Evolutionary conservation across 2,329 filamentous ascomycete species (phyloP).

Genomic region (Zasmidium angulare): DNA sequence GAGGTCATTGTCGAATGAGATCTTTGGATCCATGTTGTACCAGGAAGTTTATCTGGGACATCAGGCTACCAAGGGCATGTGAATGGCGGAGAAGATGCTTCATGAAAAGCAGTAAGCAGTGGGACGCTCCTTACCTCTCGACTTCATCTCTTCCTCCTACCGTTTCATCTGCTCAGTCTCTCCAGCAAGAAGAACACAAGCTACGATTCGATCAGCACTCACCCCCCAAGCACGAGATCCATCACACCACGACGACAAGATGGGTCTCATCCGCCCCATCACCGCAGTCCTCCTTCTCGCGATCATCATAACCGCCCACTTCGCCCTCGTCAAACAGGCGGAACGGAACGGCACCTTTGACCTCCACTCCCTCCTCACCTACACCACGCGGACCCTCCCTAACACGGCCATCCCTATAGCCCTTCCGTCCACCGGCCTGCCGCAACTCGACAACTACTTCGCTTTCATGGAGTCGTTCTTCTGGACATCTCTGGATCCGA

Average conservation of each 20-base stretch:
- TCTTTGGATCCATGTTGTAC: background rate
- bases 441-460: constrained; percentile 22
- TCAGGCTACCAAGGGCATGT: background rate
- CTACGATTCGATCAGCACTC: too few relatives aligned
- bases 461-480: constrained; percentile 26
- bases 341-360: constrained; percentile 23
- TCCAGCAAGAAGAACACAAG: too few relatives aligned
- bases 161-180: too few relatives aligned
- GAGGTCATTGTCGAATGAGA: background rate
- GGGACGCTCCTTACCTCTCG: too few relatives aligned
- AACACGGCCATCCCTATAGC: constrained; percentile 23
- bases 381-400: constrained; percentile 17
- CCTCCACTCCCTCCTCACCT: constrained; percentile 15
- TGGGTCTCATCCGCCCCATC: background rate
- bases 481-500: constrained; percentile 16
- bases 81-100: background rate
- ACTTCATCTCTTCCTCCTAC: too few relatives aligned
- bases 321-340: constrained; percentile 20
- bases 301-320: constrained; percentile 12
- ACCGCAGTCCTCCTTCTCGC: constrained; percentile 6
- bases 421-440: constrained; percentile 19
- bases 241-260: too few relatives aligned
- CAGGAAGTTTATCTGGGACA: background rate
- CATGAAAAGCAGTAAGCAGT: too few relatives aligned
- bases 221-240: too few relatives aligned